A percentile compares a stretch with the other conserved stretches of the same genome.
Evolutionary conservation across 148 eudicot species (phyloP).

Genomic region (Mesembryanthemum crystallinum): DNA sequence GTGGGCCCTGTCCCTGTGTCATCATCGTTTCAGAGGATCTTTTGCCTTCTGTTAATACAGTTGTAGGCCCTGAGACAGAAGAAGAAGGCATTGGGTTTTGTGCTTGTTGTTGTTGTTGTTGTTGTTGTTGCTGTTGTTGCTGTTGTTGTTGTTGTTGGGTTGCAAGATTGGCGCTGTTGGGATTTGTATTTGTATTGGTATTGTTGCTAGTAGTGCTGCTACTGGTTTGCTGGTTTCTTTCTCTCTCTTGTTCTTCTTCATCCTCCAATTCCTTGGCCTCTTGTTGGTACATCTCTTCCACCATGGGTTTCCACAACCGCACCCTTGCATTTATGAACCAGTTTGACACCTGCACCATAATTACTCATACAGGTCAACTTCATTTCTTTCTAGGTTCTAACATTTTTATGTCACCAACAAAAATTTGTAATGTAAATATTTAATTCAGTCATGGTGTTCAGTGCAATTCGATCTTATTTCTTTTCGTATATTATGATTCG

Average conservation of each 20-base stretch:
- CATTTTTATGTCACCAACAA: too few relatives aligned
- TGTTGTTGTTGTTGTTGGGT: slow-evolving; percentile 22
- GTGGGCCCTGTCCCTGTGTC: neutral
- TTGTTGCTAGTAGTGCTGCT: slow-evolving; percentile 21
- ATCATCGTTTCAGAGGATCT: slow-evolving; percentile 26
- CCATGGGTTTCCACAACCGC: slow-evolving; percentile 72
- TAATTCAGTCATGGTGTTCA: too few relatives aligned
- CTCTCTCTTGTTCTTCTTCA: slow-evolving; percentile 1
- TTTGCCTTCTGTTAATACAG: slow-evolving; percentile 7
- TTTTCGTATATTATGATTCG: too few relatives aligned
- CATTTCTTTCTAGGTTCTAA: too few relatives aligned
- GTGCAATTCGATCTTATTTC: too few relatives aligned
- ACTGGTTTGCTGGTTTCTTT: slow-evolving; percentile 16
- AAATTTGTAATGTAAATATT: too few relatives aligned
- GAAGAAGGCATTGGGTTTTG: slow-evolving; percentile 29
- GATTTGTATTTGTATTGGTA: slow-evolving; percentile 10
- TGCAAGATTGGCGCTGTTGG: neutral
- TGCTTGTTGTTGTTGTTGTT: slow-evolving; percentile 15
- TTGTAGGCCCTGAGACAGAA: neutral
- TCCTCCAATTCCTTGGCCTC: slow-evolving; percentile 38
- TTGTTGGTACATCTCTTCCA: slow-evolving; percentile 66
- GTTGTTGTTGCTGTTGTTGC: slow-evolving; percentile 13
- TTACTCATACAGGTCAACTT: too few relatives aligned
- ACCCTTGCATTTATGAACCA: slow-evolving; percentile 83
- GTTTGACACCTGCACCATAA: slow-evolving; percentile 62